Percentiles rank a stretch among this genome's conserved stretches.
Evolutionary conservation across 2,329 filamentous ascomycete species (phyloP).

Genomic region (Akanthomyces uredinophilus): DNA sequence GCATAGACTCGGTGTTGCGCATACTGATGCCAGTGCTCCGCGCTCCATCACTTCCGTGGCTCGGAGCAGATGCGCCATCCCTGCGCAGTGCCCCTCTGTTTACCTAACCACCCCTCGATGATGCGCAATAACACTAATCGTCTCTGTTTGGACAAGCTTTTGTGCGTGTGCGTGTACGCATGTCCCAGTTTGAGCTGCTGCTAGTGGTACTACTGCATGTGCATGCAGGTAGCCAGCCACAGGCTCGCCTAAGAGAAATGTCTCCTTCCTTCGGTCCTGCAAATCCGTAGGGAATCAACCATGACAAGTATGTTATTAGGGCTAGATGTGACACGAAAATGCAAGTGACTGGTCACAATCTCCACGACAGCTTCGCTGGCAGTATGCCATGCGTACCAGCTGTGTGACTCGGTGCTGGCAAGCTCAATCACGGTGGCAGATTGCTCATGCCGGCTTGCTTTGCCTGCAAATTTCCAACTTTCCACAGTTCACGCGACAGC

Average conservation of each 20-base stretch:
- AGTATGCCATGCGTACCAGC: not conserved
- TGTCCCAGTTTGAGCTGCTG: not conserved
- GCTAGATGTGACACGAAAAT: not conserved
- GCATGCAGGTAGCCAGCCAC: not conserved
- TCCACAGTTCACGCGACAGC: not conserved
- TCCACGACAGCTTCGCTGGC: not conserved
- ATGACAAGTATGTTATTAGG: not conserved
- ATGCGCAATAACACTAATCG: slow-evolving; percentile 1
- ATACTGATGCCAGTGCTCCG: not conserved
- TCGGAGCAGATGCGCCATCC: not conserved
- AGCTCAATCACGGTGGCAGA: too few species aligned
- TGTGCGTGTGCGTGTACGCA: not conserved
- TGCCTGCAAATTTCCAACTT: too few species aligned
- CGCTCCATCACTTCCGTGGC: not conserved
- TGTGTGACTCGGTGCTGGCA: too few species aligned
- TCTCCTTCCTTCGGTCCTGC: not conserved
- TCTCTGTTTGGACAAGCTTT: not conserved
- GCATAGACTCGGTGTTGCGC: not conserved
- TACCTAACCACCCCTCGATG: not conserved
- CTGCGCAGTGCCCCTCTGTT: not conserved
- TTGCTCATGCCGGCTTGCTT: too few species aligned
- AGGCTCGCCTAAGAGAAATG: not conserved
- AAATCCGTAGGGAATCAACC: not conserved
- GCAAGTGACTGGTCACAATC: not conserved
- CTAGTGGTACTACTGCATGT: not conserved